Evolutionary conservation across 2,329 filamentous ascomycete species (phyloP).

Genomic region (Cladosporium phlei): DNA sequence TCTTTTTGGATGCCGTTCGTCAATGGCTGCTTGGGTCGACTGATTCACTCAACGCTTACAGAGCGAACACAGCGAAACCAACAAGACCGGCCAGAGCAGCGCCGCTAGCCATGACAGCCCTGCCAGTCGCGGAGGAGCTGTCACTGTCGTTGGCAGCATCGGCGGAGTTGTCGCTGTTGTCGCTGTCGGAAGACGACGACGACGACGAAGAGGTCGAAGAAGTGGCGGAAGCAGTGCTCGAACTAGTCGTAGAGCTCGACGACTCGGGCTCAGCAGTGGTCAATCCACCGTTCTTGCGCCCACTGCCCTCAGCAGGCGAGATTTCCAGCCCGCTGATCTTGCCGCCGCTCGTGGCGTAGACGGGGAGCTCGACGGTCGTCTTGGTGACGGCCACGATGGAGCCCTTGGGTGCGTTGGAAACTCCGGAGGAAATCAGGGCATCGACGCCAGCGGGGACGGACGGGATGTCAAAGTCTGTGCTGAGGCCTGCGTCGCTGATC

Average conservation of each 20-base stretch:
- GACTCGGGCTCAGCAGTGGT: slow-evolving; percentile 20
- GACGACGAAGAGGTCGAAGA: neutral
- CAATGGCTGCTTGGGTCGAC: no score
- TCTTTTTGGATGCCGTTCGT: no score
- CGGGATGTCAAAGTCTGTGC: slow-evolving; percentile 74
- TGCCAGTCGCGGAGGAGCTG: no score
- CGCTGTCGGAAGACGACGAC: neutral
- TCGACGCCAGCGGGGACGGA: slow-evolving; percentile 61
- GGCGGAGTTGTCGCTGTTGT: neutral
- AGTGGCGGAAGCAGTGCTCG: neutral
- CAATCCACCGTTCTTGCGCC: slow-evolving; percentile 50
- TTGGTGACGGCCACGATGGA: slow-evolving; percentile 55
- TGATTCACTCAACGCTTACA: no score
- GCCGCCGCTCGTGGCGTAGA: slow-evolving; percentile 54
- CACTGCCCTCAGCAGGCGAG: slow-evolving; percentile 47
- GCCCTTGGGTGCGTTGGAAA: slow-evolving; percentile 56
- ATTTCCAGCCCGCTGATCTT: slow-evolving; percentile 61
- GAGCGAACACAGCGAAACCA: slow-evolving; percentile 5
- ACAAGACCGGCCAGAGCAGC: slow-evolving; percentile 5
- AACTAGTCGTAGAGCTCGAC: no score
- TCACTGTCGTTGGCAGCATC: neutral
- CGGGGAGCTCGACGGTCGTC: slow-evolving; percentile 52
- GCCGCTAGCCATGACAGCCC: slow-evolving; percentile 5
- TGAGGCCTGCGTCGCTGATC: slow-evolving; percentile 65
- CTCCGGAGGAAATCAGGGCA: slow-evolving; percentile 70